Percentiles rank a stretch among this genome's conserved stretches.
These are phyloP conservation scores for Alnus rubra DNA, from an alignment of 306 rosid species.

Conservation along the genomic window DNA sequence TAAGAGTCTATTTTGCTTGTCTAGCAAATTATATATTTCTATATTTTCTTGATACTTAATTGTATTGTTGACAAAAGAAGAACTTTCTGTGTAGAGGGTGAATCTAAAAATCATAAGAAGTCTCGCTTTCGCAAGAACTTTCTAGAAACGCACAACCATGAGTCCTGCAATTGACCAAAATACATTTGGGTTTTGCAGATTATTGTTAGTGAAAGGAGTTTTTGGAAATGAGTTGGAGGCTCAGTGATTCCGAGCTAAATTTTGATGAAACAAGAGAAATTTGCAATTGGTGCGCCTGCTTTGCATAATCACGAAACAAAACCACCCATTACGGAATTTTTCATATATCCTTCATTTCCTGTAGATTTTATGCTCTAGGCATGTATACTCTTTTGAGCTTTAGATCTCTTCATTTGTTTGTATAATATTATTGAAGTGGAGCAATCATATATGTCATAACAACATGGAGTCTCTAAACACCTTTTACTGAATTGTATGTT, in stretches of 20 bases:
- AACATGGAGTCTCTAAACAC: slow-evolving; percentile 9
- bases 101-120: neutral
- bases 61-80: neutral
- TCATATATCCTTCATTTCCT: neutral
- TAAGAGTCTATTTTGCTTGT: too few species aligned
- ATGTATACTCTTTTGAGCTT: neutral
- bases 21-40: too few species aligned
- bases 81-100: neutral
- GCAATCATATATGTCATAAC: neutral
- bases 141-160: neutral
- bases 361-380: neutral
- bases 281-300: neutral
- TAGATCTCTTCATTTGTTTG: neutral
- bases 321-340: neutral
- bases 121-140: neutral
- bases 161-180: neutral
- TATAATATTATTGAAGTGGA: neutral
- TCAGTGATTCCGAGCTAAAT: neutral
- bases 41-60: too few species aligned
- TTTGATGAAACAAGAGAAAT: neutral
- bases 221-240: neutral
- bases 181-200: neutral
- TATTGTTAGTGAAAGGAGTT: neutral
- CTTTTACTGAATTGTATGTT: slow-evolving; percentile 18
- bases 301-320: neutral